phyloP scores from a whole-genome alignment of 2,329 filamentous ascomycete genomes.

The Aspergillus sp. region DNA sequence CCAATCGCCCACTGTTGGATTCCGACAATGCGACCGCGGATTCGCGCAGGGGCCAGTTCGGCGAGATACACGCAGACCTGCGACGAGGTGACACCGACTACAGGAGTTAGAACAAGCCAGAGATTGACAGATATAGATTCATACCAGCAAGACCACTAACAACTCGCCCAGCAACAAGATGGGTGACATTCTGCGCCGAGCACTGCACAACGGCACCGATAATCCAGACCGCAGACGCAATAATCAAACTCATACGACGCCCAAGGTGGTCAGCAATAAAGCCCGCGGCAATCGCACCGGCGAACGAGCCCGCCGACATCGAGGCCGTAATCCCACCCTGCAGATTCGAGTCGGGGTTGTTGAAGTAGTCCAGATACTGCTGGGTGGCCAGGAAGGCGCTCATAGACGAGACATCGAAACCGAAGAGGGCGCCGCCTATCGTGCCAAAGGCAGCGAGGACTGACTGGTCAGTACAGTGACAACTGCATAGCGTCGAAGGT shows the following conservation, averaged over 20 bases:
- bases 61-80: slow-evolving; percentile 48
- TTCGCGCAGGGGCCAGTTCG: slow-evolving; percentile 44
- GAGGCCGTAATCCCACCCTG: slow-evolving; percentile 61
- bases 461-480: background rate
- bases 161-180: slow-evolving; percentile 52
- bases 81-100: slow-evolving; percentile 45
- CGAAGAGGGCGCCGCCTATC: slow-evolving; percentile 58
- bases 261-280: slow-evolving; percentile 37
- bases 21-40: slow-evolving; percentile 44
- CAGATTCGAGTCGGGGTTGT: slow-evolving; percentile 42
- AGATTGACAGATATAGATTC: background rate
- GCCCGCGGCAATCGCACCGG: slow-evolving; percentile 54
- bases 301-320: slow-evolving; percentile 70
- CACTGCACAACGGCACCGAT: slow-evolving; percentile 36
- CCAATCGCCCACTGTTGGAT: slow-evolving; percentile 47
- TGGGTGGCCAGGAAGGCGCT: slow-evolving; percentile 50
- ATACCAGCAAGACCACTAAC: slow-evolving; percentile 38
- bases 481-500: too few relatives aligned
- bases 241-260: slow-evolving; percentile 43
- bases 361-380: slow-evolving; percentile 57
- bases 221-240: slow-evolving; percentile 34
- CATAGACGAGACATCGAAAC: slow-evolving; percentile 56
- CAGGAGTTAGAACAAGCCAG: background rate
- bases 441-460: slow-evolving; percentile 58
- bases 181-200: slow-evolving; percentile 32